Conservation (phyloP, 2,329 filamentous ascomycete species). For the Monosporascus cannonballus region DNA sequence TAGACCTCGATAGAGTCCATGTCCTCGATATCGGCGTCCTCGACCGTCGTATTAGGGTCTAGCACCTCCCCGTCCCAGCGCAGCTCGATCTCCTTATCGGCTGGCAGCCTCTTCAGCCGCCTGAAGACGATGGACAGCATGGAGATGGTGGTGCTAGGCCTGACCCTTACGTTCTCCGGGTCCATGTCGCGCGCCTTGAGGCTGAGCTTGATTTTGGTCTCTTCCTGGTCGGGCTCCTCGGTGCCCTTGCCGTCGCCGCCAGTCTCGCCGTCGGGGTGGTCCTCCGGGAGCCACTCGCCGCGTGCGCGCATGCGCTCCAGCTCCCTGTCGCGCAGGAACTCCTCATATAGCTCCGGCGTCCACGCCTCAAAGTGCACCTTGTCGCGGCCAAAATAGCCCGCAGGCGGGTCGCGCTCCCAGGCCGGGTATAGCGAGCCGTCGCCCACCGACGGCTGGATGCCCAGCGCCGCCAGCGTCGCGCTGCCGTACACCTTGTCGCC, state of each 20-base stretch:
- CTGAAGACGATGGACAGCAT: conserved; percentile 60
- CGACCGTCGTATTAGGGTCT: conserved; percentile 52
- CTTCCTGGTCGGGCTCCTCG: conserved; percentile 9
- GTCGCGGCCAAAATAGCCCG: conserved; percentile 44
- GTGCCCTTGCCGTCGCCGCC: conserved; percentile 3
- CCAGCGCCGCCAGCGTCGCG: conserved; percentile 66
- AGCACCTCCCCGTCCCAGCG: conserved; percentile 72
- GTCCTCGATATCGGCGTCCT: conserved; percentile 66
- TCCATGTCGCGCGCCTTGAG: conserved; percentile 48
- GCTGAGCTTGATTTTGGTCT: conserved; percentile 41
- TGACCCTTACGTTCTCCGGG: conserved; percentile 44
- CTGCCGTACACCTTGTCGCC: conserved; percentile 65
- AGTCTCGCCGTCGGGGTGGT: conserved; percentile 18
- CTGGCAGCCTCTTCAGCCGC: conserved; percentile 42
- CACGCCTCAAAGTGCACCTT: conserved; percentile 73
- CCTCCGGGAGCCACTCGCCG: conserved; percentile 32
- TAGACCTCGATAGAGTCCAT: conserved; percentile 71
- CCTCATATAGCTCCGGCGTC: conserved; percentile 56
- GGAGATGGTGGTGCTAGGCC: conserved; percentile 50
- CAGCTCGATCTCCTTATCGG: conserved; percentile 51
- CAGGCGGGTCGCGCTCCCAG: conserved; percentile 26
- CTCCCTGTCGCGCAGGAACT: conserved; percentile 43
- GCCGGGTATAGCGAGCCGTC: conserved; percentile 36
- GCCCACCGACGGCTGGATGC: conserved; percentile 41
- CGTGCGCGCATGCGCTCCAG: conserved; percentile 36